Evolutionary conservation across 1,284 basidiomycete genomes (phyloP), one percentile per base, ranked within the genome.

Genomic region (Tilletia caries): DNA sequence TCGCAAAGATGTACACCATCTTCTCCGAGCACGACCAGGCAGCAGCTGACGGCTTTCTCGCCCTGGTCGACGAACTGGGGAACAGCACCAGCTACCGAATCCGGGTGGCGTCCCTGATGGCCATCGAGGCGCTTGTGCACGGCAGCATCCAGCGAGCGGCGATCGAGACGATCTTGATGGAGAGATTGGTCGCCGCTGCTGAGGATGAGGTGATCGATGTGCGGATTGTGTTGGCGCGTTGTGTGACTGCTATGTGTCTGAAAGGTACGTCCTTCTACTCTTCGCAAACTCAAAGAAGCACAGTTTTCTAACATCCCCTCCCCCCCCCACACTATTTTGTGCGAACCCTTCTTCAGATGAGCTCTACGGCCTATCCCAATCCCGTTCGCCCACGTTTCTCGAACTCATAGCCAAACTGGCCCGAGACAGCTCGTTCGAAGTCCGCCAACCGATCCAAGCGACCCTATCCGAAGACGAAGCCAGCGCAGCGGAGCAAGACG

Each of bases 141-240:
- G 65, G 67, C 8, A 70, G 69, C 54, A 68, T 81, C n/a, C 73
- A 81, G 52, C 64, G 75, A 12, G 77, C 77, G 12, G 76, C 85
- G 43, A 85, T 88, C 70, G 89, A 90, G 79, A 86, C 88, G 68
- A 84, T 86, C 58, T 88, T 91, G 72, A 88, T 92, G 82, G 84
- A 86, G 64, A 84, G 86, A 18, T 84, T 96, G 13, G 84, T 86
- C 37, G 79, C 82, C 64, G 88, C 88, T 18, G 79, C 85, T 44
- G 92, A 95, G 80, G 81, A 81, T 71, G 82, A 80, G n/a, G 89
- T 97, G 29, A 86, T 92, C 65, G 93, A 94, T 76, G 93, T 98
- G 62, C 88, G 93, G 52, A 92, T 97, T 70, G 90, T 89, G 6
- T 87, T 95, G 1, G 90, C 93, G 15, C 88, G 91, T 58, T 86